A percentile compares a stretch with the other conserved stretches of the same genome.
phyloP scores from a whole-genome alignment of 2,329 filamentous ascomycete species.

The Venturia carpophila region DNA sequence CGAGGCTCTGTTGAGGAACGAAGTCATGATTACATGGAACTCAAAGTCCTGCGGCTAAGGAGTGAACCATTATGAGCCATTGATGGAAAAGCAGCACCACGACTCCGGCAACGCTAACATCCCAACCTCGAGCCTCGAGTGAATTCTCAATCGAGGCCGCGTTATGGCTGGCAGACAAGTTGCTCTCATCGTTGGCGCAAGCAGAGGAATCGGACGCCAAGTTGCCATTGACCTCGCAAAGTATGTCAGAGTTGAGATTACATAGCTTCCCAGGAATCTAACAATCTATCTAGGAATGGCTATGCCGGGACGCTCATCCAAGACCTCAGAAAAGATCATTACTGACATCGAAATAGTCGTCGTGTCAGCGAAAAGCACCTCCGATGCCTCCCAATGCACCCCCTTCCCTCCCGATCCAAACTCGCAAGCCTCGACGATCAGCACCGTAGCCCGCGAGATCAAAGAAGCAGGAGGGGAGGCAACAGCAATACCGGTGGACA shows the following conservation, averaged over 20 bases:
- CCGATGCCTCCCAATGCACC: slow-evolving; percentile 47
- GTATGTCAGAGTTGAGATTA: slow-evolving; percentile 4
- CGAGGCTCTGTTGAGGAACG: neutral
- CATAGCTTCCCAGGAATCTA: neutral
- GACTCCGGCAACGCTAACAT: neutral
- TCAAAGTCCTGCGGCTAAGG: neutral
- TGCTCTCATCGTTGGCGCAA: slow-evolving; percentile 66
- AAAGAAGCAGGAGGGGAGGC: slow-evolving; percentile 54
- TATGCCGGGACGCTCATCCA: slow-evolving; percentile 51
- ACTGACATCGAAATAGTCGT: slow-evolving; percentile 40
- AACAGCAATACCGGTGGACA: slow-evolving; percentile 61
- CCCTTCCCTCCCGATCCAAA: slow-evolving; percentile 72
- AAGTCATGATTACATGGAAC: neutral
- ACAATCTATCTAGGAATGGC: slow-evolving; percentile 37
- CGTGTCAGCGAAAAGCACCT: slow-evolving; percentile 68
- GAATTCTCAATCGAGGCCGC: neutral
- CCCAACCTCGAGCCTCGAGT: neutral
- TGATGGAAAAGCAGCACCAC: neutral
- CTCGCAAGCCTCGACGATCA: slow-evolving; percentile 67
- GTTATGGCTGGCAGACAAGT: slow-evolving; percentile 39
- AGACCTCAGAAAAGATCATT: neutral
- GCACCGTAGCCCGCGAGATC: slow-evolving; percentile 71
- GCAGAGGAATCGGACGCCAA: slow-evolving; percentile 72
- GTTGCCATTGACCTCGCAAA: slow-evolving; percentile 68
- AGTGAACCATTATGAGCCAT: neutral